A percentile compares a stretch with the other conserved stretches of the same genome.
Conservation (phyloP, 2,329 filamentous ascomycete species). For the Curvularia spicifera region DNA sequence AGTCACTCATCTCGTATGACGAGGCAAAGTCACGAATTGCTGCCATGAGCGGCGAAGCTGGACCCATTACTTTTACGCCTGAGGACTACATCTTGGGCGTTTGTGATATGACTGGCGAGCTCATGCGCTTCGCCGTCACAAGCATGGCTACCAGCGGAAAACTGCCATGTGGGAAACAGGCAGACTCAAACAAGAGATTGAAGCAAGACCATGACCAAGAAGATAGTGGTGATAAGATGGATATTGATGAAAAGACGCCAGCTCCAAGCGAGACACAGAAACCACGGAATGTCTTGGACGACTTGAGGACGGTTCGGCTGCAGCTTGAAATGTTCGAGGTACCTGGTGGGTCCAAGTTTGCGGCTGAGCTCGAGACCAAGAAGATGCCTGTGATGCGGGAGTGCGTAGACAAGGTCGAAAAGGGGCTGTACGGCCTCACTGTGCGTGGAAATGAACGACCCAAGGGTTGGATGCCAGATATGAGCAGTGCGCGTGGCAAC, state of each 20-base stretch:
- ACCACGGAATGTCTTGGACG: constrained; percentile 72
- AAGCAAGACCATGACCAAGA: constrained; percentile 27
- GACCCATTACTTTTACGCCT: constrained; percentile 69
- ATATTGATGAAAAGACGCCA: constrained; percentile 41
- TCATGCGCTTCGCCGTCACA: constrained; percentile 96
- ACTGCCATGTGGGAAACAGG: constrained; percentile 50
- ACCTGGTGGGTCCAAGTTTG: constrained; percentile 60
- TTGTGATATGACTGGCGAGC: constrained; percentile 92
- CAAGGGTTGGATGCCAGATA: constrained; percentile 88
- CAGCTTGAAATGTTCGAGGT: constrained; percentile 76
- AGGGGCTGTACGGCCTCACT: constrained; percentile 82
- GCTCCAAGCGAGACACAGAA: constrained; percentile 27
- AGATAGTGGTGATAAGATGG: constrained; percentile 43
- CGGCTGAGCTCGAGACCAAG: constrained; percentile 67
- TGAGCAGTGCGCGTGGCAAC: constrained; percentile 55
- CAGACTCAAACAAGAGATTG: constrained; percentile 45
- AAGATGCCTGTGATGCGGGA: constrained; percentile 87
- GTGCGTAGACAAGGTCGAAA: constrained; percentile 94
- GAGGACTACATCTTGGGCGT: constrained; percentile 90
- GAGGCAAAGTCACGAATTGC: constrained; percentile 58
- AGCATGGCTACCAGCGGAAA: constrained; percentile 76
- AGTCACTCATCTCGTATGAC: constrained; percentile 72
- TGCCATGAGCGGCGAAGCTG: constrained; percentile 46
- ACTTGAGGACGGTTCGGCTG: constrained; percentile 79
- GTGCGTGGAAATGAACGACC: constrained; percentile 88